These are phyloP conservation scores for Globisporangium alternatum DNA, from an alignment of 352 stramenopile genomes.

Conservation along the genomic window DNA sequence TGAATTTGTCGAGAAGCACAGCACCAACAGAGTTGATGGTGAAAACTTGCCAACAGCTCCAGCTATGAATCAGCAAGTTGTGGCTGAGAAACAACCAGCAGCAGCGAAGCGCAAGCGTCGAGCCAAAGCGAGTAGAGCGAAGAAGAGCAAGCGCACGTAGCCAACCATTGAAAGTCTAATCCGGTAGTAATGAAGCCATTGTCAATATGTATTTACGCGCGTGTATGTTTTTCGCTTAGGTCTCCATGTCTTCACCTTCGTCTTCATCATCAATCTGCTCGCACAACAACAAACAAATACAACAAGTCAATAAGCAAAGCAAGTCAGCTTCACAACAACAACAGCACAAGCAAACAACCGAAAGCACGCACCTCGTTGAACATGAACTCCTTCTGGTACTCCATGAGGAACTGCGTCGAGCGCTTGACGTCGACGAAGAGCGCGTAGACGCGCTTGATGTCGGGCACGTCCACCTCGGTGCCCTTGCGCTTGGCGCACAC, in stretches of 20 bases:
- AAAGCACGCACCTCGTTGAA: slow-evolving; percentile 91
- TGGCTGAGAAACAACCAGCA: not conserved
- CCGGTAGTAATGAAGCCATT: not conserved
- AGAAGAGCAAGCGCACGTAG: not conserved
- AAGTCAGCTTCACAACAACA: slow-evolving; percentile 3
- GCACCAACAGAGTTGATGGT: not conserved
- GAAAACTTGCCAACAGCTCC: not conserved
- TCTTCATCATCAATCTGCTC: slow-evolving; percentile 33
- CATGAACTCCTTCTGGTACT: slow-evolving; percentile 99
- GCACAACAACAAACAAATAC: slow-evolving; percentile 1
- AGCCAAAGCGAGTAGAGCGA: slow-evolving; percentile 3
- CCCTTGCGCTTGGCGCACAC: slow-evolving; percentile 93
- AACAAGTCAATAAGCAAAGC: not conserved
- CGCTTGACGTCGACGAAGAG: slow-evolving; percentile 99
- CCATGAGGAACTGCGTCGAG: slow-evolving; percentile 98
- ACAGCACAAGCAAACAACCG: not conserved
- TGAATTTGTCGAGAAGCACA: slow-evolving; percentile 6
- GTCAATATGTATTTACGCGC: not conserved
- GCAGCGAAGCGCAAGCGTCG: not conserved
- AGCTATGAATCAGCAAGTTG: not conserved
- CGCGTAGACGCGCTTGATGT: slow-evolving; percentile 95
- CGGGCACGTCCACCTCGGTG: slow-evolving; percentile 82
- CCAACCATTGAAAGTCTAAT: not conserved
- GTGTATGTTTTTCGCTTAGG: slow-evolving; percentile 5
- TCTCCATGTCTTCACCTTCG: slow-evolving; percentile 45